A percentile compares a stretch with the other conserved stretches of the same genome.
These are phyloP conservation scores for Botrytis tulipae DNA, from an alignment of 2,329 filamentous ascomycete genomes.

Conservation along the genomic window DNA sequence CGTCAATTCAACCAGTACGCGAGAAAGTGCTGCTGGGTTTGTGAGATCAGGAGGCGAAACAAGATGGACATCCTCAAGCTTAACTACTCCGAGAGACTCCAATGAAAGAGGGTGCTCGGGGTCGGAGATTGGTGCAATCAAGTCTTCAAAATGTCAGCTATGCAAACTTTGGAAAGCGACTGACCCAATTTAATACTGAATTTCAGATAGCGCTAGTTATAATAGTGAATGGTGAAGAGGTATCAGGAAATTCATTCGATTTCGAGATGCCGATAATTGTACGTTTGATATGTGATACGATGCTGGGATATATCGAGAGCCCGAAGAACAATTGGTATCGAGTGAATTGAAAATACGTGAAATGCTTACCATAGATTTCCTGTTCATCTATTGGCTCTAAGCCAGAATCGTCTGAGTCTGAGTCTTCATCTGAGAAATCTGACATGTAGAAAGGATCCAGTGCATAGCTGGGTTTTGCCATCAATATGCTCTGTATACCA, in stretches of 20 bases:
- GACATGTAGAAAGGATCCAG: slow-evolving; percentile 40
- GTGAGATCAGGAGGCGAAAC: slow-evolving; percentile 58
- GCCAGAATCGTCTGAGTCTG: slow-evolving; percentile 52
- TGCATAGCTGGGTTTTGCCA: slow-evolving; percentile 34
- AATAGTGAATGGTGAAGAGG: not conserved
- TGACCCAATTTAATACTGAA: not conserved
- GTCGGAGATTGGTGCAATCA: slow-evolving; percentile 92
- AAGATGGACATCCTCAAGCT: slow-evolving; percentile 89
- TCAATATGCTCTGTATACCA: slow-evolving; percentile 34
- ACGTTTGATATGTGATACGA: not conserved
- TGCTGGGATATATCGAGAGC: not conserved
- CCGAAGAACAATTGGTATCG: not conserved
- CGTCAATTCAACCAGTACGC: slow-evolving; percentile 83
- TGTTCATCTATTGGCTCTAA: slow-evolving; percentile 92
- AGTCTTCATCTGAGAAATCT: slow-evolving; percentile 37
- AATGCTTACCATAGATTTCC: slow-evolving; percentile 78
- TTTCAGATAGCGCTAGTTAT: not conserved
- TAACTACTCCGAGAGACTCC: slow-evolving; percentile 90
- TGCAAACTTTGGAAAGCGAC: not conserved
- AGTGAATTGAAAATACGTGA: not conserved
- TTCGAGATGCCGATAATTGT: not conserved
- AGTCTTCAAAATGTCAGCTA: slow-evolving; percentile 58
- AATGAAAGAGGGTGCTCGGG: slow-evolving; percentile 94
- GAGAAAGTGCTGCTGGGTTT: slow-evolving; percentile 58
- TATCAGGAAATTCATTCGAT: not conserved